Conservation (phyloP, 306 rosid genomes). For the Vigna unguiculata region DNA sequence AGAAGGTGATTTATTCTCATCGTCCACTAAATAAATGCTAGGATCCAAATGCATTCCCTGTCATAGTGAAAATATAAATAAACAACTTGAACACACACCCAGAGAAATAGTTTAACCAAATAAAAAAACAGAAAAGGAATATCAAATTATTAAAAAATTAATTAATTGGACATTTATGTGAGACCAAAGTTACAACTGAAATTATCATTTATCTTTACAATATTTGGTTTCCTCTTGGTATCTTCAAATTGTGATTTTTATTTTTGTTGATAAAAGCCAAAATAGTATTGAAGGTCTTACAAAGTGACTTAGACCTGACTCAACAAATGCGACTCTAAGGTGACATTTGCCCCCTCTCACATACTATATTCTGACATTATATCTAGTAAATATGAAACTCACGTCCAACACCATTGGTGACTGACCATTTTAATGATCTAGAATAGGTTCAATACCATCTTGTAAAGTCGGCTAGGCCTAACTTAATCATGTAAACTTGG, state of each 20-base stretch:
- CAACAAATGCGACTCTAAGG: no score
- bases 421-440: no score
- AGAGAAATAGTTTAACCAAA: conserved; percentile 16
- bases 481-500: no score
- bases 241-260: not conserved
- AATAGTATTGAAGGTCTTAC: not conserved
- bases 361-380: no score
- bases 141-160: not conserved
- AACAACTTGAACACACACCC: conserved; percentile 9
- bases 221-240: not conserved
- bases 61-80: conserved; percentile 32
- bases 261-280: not conserved
- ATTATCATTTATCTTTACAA: conserved; percentile 17
- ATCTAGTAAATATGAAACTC: no score
- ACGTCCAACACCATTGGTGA: no score
- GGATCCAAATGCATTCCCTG: conserved; percentile 99
- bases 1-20: conserved; percentile 70
- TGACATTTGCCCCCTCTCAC: no score
- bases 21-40: conserved; percentile 94
- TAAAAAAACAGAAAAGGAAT: conserved; percentile 14
- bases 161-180: not conserved
- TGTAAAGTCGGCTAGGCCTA: no score
- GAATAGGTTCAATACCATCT: no score
- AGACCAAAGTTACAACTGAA: conserved; percentile 6
- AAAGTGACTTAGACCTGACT: no score